A percentile compares a stretch with the other conserved stretches of the same genome.
phyloP scores from a whole-genome alignment of 495 filamentous ascomycete genomes.

The Trichoderma erinaceum region DNA sequence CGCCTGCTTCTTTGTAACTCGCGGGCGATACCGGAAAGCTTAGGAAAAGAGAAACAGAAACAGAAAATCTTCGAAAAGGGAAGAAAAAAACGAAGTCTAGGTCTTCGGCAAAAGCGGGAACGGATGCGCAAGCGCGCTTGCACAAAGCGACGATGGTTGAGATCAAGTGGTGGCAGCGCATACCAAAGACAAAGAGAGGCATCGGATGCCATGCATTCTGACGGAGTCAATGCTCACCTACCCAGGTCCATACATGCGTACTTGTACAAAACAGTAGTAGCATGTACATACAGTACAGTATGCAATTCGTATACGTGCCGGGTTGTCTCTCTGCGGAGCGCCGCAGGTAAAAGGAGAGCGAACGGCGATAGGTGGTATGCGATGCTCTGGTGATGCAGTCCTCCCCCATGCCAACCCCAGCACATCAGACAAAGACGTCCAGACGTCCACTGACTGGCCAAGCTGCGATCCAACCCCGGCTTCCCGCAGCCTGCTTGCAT shows the following conservation, averaged over 20 bases:
- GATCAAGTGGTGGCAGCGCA: not conserved
- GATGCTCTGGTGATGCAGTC: not conserved
- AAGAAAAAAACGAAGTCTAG: not conserved
- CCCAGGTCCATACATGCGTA: constrained; percentile 1
- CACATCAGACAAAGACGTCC: constrained; percentile 7
- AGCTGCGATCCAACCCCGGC: constrained; percentile 3
- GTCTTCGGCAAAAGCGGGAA: constrained; percentile 4
- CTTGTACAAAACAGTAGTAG: too few species aligned
- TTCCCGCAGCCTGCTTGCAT: constrained; percentile 5
- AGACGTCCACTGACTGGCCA: not conserved
- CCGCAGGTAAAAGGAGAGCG: not conserved
- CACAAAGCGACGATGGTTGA: not conserved
- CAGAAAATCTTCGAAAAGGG: not conserved
- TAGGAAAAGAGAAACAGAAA: not conserved
- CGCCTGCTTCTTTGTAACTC: not conserved
- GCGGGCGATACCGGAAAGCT: not conserved
- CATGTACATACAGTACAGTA: not conserved
- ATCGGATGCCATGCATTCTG: not conserved
- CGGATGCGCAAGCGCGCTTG: not conserved
- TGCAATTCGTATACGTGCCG: constrained; percentile 6
- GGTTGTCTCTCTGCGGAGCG: constrained; percentile 5
- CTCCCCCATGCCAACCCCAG: constrained; percentile 1
- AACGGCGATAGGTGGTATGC: not conserved
- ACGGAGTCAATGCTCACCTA: not conserved
- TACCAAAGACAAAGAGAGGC: not conserved